phyloP scores from a whole-genome alignment of 2,329 filamentous ascomycete genomes.

The Neonectria coccinea region DNA sequence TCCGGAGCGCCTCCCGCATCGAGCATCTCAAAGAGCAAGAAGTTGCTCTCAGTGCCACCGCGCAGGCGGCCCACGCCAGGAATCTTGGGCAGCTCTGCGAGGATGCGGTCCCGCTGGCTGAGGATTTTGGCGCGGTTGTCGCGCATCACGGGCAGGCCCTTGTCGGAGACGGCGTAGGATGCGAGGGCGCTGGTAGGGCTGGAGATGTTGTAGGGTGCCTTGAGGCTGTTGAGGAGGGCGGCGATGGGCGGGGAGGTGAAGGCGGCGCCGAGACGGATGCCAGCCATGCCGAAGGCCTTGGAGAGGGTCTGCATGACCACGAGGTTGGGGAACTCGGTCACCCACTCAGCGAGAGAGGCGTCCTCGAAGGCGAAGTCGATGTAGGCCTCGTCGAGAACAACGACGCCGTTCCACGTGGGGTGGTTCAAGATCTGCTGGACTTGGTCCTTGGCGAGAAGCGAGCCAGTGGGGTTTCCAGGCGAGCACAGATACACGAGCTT shows the following conservation, averaged over 20 bases:
- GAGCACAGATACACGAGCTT: conserved; percentile 95
- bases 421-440: conserved; percentile 81
- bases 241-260: conserved; percentile 84
- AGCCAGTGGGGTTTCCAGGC: conserved; percentile 93
- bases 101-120: conserved; percentile 79
- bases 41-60: conserved; percentile 87
- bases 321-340: conserved; percentile 91
- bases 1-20: conserved; percentile 78
- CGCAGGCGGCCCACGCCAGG: conserved; percentile 83
- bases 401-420: conserved; percentile 93
- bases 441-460: conserved; percentile 79
- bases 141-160: conserved; percentile 80
- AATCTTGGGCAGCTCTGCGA: conserved; percentile 78
- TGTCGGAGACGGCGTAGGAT: conserved; percentile 73
- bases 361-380: conserved; percentile 86
- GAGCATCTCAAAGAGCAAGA: conserved; percentile 89
- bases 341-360: conserved; percentile 89
- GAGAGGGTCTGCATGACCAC: conserved; percentile 99
- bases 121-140: conserved; percentile 77
- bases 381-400: conserved; percentile 96
- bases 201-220: conserved; percentile 96
- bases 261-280: conserved; percentile 88
- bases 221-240: conserved; percentile 85
- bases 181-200: conserved; percentile 88
- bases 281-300: conserved; percentile 96